Evolutionary conservation across 2,329 filamentous ascomycete genomes (phyloP).

Genomic region (Penicillium sp.): DNA sequence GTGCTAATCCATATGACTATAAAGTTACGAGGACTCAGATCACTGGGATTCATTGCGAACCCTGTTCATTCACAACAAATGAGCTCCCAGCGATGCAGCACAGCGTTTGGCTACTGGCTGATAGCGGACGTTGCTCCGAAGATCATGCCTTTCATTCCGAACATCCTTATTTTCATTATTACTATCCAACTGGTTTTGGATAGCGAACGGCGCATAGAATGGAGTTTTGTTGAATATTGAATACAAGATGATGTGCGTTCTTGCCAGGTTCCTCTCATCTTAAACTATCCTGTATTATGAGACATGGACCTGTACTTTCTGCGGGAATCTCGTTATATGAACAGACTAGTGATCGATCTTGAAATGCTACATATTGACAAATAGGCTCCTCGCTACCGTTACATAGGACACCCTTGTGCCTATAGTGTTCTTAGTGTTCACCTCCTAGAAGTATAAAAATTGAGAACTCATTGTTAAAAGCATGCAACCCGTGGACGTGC

Average conservation of each 20-base stretch:
- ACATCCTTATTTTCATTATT: conserved; percentile 6
- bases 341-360: not conserved
- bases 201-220: conserved; percentile 20
- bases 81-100: conserved; percentile 11
- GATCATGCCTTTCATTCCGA: not conserved
- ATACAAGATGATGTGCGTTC: not conserved
- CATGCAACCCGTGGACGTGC: no score
- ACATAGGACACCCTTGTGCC: no score
- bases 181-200: conserved; percentile 20
- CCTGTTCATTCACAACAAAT: conserved; percentile 81
- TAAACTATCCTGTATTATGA: no score
- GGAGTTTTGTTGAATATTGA: conserved; percentile 7
- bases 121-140: not conserved
- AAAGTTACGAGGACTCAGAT: conserved; percentile 74
- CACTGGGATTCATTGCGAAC: conserved; percentile 84
- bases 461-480: no score
- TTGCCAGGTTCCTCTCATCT: not conserved
- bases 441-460: no score
- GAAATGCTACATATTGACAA: not conserved
- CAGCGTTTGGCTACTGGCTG: not conserved
- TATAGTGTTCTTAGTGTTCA: no score
- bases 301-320: not conserved
- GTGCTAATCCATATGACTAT: not conserved
- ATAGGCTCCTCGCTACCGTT: no score
- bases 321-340: not conserved